phyloP scores from a whole-genome alignment of 805 yeast genomes.

The Ogataea naganishii region DNA sequence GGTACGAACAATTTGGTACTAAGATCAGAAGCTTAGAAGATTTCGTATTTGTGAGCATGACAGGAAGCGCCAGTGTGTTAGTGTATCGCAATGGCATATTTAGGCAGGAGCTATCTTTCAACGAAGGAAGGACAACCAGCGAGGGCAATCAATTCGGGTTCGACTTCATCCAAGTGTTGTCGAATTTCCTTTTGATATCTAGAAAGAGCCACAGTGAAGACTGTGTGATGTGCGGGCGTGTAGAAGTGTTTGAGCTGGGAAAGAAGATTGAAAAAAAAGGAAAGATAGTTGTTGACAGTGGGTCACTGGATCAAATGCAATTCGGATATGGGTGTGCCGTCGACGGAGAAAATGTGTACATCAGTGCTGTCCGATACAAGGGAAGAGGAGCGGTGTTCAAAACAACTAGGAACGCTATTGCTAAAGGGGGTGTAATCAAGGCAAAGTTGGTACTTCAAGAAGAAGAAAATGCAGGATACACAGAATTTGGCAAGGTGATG shows the following conservation, averaged over 20 bases:
- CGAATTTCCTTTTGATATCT: too few species aligned
- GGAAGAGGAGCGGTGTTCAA: slow-evolving; percentile 42
- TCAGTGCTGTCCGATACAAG: slow-evolving; percentile 7
- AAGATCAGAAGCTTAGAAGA: slow-evolving; percentile 19
- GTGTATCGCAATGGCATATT: slow-evolving; percentile 20
- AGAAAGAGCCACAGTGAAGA: neutral
- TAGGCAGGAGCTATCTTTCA: neutral
- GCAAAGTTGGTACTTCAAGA: slow-evolving; percentile 14
- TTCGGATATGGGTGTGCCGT: neutral
- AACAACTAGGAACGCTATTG: slow-evolving; percentile 13
- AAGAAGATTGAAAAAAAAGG: neutral
- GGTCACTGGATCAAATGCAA: slow-evolving; percentile 5
- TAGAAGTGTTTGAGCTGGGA: too few species aligned
- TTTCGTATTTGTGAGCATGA: slow-evolving; percentile 26
- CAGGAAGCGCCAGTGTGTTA: slow-evolving; percentile 28
- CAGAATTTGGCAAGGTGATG: slow-evolving; percentile 36
- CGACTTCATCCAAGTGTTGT: neutral
- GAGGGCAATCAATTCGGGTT: neutral
- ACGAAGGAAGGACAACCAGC: neutral
- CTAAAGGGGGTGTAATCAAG: slow-evolving; percentile 1
- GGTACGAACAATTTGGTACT: slow-evolving; percentile 36
- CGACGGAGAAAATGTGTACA: slow-evolving; percentile 12
- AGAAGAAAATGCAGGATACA: slow-evolving; percentile 21
- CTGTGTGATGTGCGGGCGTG: too few species aligned
- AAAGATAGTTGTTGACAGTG: slow-evolving; percentile 11